These are phyloP conservation scores for Didymellaceae sp. DNA, from an alignment of 2,329 filamentous ascomycete genomes.

Conservation along the genomic window DNA sequence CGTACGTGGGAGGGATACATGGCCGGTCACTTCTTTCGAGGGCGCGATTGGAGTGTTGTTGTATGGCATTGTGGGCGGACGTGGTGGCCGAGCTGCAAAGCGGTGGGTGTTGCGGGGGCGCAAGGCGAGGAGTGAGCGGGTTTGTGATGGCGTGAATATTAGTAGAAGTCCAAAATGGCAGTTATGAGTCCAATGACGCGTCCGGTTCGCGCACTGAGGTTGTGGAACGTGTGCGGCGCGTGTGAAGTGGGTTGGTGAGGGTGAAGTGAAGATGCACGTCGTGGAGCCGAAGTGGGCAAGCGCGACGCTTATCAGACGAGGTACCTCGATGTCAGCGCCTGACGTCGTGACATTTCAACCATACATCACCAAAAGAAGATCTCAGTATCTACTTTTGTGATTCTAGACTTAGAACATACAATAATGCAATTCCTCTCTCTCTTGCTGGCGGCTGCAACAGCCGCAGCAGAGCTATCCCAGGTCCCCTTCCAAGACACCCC, in stretches of 20 bases:
- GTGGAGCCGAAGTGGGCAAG: conserved; percentile 4
- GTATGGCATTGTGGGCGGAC: conserved; percentile 73
- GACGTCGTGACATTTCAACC: neutral
- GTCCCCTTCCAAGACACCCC: conserved; percentile 39
- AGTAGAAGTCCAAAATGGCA: neutral
- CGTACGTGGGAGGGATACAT: conserved; percentile 84
- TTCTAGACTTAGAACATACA: too few species aligned
- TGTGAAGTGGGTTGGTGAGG: conserved; percentile 5
- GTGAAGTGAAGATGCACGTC: conserved; percentile 11
- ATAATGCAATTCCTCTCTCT: conserved; percentile 4
- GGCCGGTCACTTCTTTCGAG: conserved; percentile 81
- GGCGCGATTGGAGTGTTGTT: conserved; percentile 85
- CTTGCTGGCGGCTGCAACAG: conserved; percentile 8
- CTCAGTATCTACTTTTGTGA: too few species aligned
- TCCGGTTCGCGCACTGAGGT: neutral
- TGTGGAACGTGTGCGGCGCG: conserved; percentile 4
- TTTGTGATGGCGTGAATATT: neutral
- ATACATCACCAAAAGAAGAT: neutral
- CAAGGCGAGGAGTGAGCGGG: too few species aligned
- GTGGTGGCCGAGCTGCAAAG: conserved; percentile 5
- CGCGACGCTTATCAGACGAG: neutral
- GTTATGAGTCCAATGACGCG: conserved; percentile 5
- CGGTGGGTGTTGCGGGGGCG: neutral
- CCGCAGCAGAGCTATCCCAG: conserved; percentile 30
- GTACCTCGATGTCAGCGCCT: conserved; percentile 9